Base-by-base conservation (phyloP, 2,329 filamentous ascomycete genomes). In the Monosporascus sp. region DNA sequence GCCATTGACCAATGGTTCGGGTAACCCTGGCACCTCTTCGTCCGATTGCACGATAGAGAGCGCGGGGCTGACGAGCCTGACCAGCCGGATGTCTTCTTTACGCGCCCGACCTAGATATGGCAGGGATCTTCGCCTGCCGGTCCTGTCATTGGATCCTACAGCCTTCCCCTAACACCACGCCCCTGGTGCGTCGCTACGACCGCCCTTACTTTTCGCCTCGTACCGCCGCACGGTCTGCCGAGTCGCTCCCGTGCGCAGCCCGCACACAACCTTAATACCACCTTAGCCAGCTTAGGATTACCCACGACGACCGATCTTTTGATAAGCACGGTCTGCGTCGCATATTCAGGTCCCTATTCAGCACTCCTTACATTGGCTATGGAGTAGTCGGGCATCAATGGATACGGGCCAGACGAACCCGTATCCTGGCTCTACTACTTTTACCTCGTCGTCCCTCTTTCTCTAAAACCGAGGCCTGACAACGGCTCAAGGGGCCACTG, bases 81-180 rank as follows among this genome's bases (percentile, higher is more conserved):
- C 77, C 76, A 80, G 68, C 73, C 69, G 70, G 67, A 72, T 72
- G 70, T 70, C 70, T 71, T 69, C 66, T 71, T 76, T 82, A 82
- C 73, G 78, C 79, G 79, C 79, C 78, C 66, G 58, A 65, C 64
- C 61, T 59, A 61, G 64, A 61, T 60, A 59, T 68, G 66, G 68
- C 76, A 73, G 68, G 76, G 74, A 70, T 73, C 60, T 58, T 58
- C 50, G 52, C 50, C 44, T 52, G 52, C 56, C 53, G 37, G 53
- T 55, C 59, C 55, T 59, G 61, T 34, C 59, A 59, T 63, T 50
- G 52, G 44, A 49, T 61, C 56, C 51, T 52, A 56, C 59, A 56
- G 45, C 56, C 50, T 54, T 52, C 51, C 58, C 17, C 31, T 46
- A 46, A 7, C 34, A 26, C 26, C 50, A 26, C 50, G 44, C 57